Evolutionary conservation across 1,284 basidiomycete species (phyloP).

Genomic region (Sporisorium iseilematis-ciliati): DNA sequence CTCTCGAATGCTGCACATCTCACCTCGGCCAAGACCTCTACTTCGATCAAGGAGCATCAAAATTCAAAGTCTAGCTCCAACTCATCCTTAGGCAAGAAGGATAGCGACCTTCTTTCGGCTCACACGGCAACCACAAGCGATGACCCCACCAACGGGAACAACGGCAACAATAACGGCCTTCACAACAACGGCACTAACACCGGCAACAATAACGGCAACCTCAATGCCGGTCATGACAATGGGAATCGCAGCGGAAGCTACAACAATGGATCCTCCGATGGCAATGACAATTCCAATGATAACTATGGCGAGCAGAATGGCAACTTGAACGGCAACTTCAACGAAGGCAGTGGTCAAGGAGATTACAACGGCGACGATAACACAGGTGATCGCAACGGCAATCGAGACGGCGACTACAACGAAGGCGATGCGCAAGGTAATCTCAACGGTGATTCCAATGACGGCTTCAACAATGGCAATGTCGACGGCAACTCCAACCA

Average conservation of each 20-base stretch:
- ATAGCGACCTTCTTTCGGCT: constrained; percentile 1
- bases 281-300: constrained; percentile 18
- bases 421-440: neutral
- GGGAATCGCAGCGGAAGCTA: constrained; percentile 4
- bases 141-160: neutral
- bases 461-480: constrained; percentile 1
- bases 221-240: constrained; percentile 2
- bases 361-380: constrained; percentile 8
- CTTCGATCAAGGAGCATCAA: too few relatives aligned
- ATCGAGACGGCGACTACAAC: neutral
- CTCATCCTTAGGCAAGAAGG: neutral
- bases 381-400: constrained; percentile 1
- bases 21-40: neutral
- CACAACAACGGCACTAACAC: neutral
- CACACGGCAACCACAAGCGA: neutral
- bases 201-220: too few relatives aligned
- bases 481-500: neutral
- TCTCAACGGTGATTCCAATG: constrained; percentile 1
- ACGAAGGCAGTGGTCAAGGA: constrained; percentile 16
- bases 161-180: constrained; percentile 2
- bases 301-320: constrained; percentile 14
- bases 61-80: neutral
- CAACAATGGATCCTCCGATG: constrained; percentile 9
- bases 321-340: constrained; percentile 17
- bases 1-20: constrained; percentile 6